These are phyloP conservation scores for Melaleuca alternifolia DNA, from an alignment of 345 rosid genomes.

Conservation along the genomic window DNA sequence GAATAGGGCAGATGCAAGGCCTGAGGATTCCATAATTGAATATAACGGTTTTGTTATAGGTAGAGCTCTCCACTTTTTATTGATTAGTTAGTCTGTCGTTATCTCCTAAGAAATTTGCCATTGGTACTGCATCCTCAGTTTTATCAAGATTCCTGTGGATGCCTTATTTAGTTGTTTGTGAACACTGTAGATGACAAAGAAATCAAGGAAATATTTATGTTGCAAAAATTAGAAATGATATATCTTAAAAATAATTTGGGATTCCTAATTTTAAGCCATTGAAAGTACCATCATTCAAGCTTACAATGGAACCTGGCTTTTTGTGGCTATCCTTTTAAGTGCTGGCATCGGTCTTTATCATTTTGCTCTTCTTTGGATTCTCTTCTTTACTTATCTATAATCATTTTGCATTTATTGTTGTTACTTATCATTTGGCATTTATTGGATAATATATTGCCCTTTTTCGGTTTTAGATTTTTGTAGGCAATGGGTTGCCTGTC, in stretches of 20 bases:
- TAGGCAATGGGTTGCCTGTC: background rate
- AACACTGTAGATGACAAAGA: background rate
- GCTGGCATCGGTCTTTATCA: background rate
- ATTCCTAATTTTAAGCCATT: background rate
- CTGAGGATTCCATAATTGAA: constrained; percentile 75
- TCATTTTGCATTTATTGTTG: background rate
- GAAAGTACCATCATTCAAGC: background rate
- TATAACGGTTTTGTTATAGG: constrained; percentile 75
- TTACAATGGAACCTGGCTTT: background rate
- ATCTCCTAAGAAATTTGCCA: background rate
- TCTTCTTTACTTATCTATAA: background rate
- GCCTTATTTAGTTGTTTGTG: background rate
- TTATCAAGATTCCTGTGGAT: background rate
- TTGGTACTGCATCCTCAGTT: background rate
- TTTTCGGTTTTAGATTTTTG: background rate
- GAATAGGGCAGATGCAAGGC: constrained; percentile 45
- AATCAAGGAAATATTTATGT: background rate
- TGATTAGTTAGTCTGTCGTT: background rate
- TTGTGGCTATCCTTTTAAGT: background rate
- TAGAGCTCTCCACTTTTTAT: constrained; percentile 4
- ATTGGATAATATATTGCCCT: background rate
- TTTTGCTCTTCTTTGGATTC: background rate
- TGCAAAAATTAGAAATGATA: background rate
- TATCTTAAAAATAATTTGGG: background rate
- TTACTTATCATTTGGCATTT: background rate